A percentile compares a stretch with the other conserved stretches of the same genome.
phyloP scores from a whole-genome alignment of 2,329 filamentous ascomycete genomes.

The Coniochaeta prunicola region DNA sequence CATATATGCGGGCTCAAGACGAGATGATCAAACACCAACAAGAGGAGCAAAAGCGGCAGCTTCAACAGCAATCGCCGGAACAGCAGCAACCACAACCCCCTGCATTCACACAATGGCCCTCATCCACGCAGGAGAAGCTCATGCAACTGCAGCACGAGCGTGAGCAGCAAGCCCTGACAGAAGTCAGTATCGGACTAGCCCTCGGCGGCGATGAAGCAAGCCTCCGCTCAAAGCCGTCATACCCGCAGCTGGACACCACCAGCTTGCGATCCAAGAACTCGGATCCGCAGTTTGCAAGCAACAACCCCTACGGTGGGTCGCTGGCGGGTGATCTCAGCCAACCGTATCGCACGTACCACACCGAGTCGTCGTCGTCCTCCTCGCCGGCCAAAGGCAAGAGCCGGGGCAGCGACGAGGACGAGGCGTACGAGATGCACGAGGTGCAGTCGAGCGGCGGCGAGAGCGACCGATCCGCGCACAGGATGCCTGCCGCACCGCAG shows the following conservation, averaged over 20 bases:
- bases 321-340: not conserved
- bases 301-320: slow-evolving; percentile 1
- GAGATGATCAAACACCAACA: slow-evolving; percentile 4
- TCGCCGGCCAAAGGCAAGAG: slow-evolving; percentile 34
- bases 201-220: slow-evolving; percentile 30
- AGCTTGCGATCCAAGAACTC: slow-evolving; percentile 21
- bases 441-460: slow-evolving; percentile 18
- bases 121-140: slow-evolving; percentile 14
- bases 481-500: slow-evolving; percentile 17
- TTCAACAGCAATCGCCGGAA: not conserved
- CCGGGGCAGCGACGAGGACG: slow-evolving; percentile 17
- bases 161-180: slow-evolving; percentile 15
- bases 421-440: slow-evolving; percentile 42
- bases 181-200: slow-evolving; percentile 33
- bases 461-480: slow-evolving; percentile 9
- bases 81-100: slow-evolving; percentile 9
- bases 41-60: slow-evolving; percentile 1
- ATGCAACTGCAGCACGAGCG: slow-evolving; percentile 18
- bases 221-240: slow-evolving; percentile 20
- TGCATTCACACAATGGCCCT: slow-evolving; percentile 16
- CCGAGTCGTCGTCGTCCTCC: slow-evolving; percentile 4
- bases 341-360: slow-evolving; percentile 9
- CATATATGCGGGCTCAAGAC: slow-evolving; percentile 2
- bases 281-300: slow-evolving; percentile 6
- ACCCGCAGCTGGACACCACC: slow-evolving; percentile 15